Evolutionary conservation across 441 rosid genomes (phyloP), one percentile per base, ranked within the genome.

Genomic region (Pelargonium myrrhifolium): DNA sequence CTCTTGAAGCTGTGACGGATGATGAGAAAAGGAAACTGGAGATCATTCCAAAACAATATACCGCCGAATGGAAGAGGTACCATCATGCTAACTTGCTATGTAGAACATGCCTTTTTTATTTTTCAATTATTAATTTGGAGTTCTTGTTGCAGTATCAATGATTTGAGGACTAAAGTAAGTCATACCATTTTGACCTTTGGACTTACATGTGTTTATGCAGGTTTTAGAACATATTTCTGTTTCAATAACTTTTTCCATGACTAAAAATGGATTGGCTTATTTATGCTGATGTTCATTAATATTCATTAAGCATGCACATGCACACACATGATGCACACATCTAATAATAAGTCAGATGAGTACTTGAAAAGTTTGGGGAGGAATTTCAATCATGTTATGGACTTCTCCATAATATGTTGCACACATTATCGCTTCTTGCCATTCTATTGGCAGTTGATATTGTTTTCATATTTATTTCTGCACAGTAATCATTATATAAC

Each of bases 41-140:
- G 79, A 84, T 93, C 75, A 80, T 91, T 65, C 99, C 97, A 4
- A 85, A 87, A 73, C 96, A 91, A 74, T 89, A 91, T 77, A 75
- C 85, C 69, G 96, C 97, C 9, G 89, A 85, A 21, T 85, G 89
- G 89, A 85, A 81, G 74, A 85, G 87, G 89, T 85, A 66, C 45
- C 66, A 49, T 40, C 24, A 11, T 60, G 66, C 65, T 9, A 62
- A 65, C n/a, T 59, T 3, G 10, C 4, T 28, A n/a, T 51, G 9
- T 6, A 51, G 8, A 24, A 2, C 26, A 24, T 24, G n/a, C 2
- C 14, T n/a, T 12, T 47, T 47, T n/a, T 12, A 4, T 47, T 45
- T 45, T 11, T 11, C 4, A 45, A 5, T 47, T 14, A 47, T 47
- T 47, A 14, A 24, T 24, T 24, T 24, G 1, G 26, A 24, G 1